These are phyloP conservation scores for Microsporum ferrugineum DNA, from an alignment of 2,329 filamentous ascomycete genomes.

Conservation along the genomic window DNA sequence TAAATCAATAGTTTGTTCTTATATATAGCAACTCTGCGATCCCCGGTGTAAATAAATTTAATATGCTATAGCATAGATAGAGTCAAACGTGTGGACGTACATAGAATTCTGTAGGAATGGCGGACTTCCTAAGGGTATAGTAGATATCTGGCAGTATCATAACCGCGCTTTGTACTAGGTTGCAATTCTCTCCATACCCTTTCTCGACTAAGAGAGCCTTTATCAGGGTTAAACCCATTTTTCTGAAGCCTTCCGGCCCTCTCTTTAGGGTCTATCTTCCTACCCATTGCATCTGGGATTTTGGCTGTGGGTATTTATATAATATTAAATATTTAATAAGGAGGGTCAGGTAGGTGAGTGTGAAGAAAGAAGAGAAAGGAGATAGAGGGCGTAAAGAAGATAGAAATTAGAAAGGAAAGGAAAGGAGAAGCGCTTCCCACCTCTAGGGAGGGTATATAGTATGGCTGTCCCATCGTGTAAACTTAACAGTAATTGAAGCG, in stretches of 20 bases:
- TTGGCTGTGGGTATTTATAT: not conserved
- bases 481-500: not conserved
- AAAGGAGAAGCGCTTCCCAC: not conserved
- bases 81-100: no score
- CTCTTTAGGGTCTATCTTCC: constrained; percentile 11
- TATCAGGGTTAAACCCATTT: constrained; percentile 1
- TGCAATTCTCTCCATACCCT: not conserved
- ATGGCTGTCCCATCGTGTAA: not conserved
- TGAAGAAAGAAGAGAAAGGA: not conserved
- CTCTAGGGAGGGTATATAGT: not conserved
- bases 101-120: no score
- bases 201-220: not conserved
- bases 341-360: not conserved
- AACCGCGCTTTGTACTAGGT: not conserved
- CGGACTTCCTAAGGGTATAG: no score
- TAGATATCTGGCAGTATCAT: not conserved
- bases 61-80: no score
- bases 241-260: constrained; percentile 6
- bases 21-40: no score
- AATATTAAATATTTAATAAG: not conserved
- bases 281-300: constrained; percentile 4
- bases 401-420: not conserved
- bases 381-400: not conserved
- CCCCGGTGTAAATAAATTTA: no score
- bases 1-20: no score